A percentile compares a stretch with the other conserved stretches of the same genome.
Evolutionary conservation across 2,329 filamentous ascomycete species (phyloP).

Genomic region (Alternaria burnsii): DNA sequence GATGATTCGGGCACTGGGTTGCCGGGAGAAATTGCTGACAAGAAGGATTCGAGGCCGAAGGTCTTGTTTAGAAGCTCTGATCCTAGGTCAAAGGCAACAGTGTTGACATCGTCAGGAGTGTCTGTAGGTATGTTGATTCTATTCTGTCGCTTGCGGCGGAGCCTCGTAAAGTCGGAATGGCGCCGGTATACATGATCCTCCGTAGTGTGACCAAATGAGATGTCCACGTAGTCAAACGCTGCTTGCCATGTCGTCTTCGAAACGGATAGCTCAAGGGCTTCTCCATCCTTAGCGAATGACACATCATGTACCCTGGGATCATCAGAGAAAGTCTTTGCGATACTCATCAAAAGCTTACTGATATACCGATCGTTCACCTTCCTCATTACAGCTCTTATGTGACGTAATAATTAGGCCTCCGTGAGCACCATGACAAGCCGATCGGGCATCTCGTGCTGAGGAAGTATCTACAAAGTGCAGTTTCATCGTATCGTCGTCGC

Average conservation of each 20-base stretch:
- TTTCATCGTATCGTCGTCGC: conserved; percentile 34
- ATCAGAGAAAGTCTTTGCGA: background rate
- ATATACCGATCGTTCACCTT: conserved; percentile 48
- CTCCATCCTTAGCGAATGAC: conserved; percentile 32
- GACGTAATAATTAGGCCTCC: conserved; percentile 50
- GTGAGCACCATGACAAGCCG: conserved; percentile 32
- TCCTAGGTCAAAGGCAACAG: conserved; percentile 33
- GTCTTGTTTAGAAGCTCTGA: conserved; percentile 36
- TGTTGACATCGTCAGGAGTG: conserved; percentile 27
- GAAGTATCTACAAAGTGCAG: conserved; percentile 40
- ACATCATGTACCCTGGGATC: conserved; percentile 33
- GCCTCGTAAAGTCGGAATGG: conserved; percentile 36
- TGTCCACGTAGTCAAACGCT: conserved; percentile 41
- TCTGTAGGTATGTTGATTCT: conserved; percentile 31
- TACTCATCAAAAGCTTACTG: conserved; percentile 27
- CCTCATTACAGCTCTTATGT: conserved; percentile 47
- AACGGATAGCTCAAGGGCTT: conserved; percentile 36
- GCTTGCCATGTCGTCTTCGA: conserved; percentile 38
- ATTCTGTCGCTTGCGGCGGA: conserved; percentile 27
- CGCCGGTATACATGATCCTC: conserved; percentile 42
- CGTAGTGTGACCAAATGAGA: conserved; percentile 44
- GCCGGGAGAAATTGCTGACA: conserved; percentile 20
- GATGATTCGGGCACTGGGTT: conserved; percentile 31
- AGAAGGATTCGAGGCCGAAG: conserved; percentile 31
- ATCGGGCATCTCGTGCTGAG: conserved; percentile 37